Base-by-base conservation (phyloP, 768 basidiomycete genomes). In the Mycena leptocephala region DNA sequence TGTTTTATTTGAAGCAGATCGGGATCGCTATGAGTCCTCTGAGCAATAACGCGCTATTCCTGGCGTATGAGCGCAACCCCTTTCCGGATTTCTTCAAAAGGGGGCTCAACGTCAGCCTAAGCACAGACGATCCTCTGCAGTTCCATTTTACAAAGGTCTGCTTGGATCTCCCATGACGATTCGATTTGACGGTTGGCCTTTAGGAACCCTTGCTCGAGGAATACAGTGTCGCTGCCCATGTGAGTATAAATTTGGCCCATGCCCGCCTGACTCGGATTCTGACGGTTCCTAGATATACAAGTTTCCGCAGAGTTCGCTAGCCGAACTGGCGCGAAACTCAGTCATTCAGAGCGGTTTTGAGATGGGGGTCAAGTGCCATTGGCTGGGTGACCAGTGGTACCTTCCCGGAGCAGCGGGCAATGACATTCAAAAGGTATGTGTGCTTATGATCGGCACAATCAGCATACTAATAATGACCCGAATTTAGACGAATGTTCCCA, bases 11-110 rank as follows among this genome's bases (percentile, higher is more conserved):
- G 77, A 97, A 96, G 85, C 98, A 99, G 86, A 99, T 99, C 76
- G 98, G 98, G 35, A 91, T 99, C n/a, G 98, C 98, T 2, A 99
- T 99, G 98, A 97, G 96, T 81, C 98, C 98, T 2, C 86, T 99
- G 58, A 98, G 97, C 85, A 99, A 99, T 83, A 99, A 99, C 79
- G 97, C 98, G 1, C 87, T 99, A 41, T 99, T 99, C 88, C 88
- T 99, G 81, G 94, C 96, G 3, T 99, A 99, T 80, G 98, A 99
- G 86, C 89, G 98, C 51, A 99, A 99, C 81, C 98, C 98, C 0
- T 90, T 99, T 43, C 97, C 97, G 6, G 97, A 98, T 80, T 99
- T 98, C 86, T 99, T 99, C 91, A 94, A 96, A 84, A 94, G 94
- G 0, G 98, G 98, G 26, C 87, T 99, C 78, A 99, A 99, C 83